Conservation (phyloP, 768 basidiomycete genomes). For the Rhodotorula diobovata region DNA sequence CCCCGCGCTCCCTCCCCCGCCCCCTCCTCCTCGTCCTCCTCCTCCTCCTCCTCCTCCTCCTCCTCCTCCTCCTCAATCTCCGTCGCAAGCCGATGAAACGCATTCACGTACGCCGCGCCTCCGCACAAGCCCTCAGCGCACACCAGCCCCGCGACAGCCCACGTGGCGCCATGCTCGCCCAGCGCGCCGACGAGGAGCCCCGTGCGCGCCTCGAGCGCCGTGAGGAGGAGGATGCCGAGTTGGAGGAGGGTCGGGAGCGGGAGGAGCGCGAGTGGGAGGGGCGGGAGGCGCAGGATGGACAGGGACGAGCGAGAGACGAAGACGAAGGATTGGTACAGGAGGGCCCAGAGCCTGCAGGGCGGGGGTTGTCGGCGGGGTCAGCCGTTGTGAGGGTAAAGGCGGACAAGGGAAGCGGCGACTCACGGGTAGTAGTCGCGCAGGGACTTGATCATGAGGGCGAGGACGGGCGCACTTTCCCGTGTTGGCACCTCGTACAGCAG, state of each 20-base stretch:
- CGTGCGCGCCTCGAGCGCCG: conserved; percentile 10
- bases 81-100: conserved; percentile 76
- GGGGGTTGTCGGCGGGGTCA: background rate
- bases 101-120: conserved; percentile 86
- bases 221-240: conserved; percentile 25
- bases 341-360: conserved; percentile 50
- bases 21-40: conserved; percentile 40
- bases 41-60: conserved; percentile 49
- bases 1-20: conserved; percentile 29
- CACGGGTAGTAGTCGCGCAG: conserved; percentile 76
- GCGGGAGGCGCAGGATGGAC: conserved; percentile 68
- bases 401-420: background rate
- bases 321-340: conserved; percentile 80
- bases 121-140: conserved; percentile 87
- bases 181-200: conserved; percentile 7
- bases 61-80: conserved; percentile 53
- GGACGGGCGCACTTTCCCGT: conserved; percentile 56
- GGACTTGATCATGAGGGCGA: conserved; percentile 73
- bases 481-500: conserved; percentile 80
- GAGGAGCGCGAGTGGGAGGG: conserved; percentile 65
- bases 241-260: conserved; percentile 59
- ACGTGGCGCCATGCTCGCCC: conserved; percentile 48
- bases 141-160: conserved; percentile 68
- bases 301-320: conserved; percentile 90
- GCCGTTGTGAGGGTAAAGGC: too few relatives aligned